Conservation (phyloP, 148 eudicot species). For the Rhododendron griersonianum region DNA sequence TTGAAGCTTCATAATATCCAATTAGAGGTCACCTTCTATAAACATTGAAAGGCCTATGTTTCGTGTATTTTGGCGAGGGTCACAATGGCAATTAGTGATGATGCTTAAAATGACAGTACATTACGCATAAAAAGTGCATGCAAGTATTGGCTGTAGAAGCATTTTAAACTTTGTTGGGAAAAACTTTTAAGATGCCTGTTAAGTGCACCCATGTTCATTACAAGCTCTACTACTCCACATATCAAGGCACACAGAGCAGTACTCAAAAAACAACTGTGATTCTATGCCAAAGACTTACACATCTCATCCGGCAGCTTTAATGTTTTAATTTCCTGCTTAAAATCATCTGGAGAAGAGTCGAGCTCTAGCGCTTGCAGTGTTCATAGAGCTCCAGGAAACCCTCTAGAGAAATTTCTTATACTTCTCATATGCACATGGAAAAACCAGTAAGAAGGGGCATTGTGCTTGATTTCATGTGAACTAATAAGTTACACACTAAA, state of each 20-base stretch:
- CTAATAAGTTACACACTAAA: not conserved
- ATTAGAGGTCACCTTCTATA: no score
- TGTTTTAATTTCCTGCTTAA: not conserved
- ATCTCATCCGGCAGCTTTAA: not conserved
- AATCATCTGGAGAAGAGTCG: not conserved
- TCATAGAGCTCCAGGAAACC: no score
- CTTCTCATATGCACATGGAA: not conserved
- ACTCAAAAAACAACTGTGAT: not conserved
- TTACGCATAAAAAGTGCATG: not conserved
- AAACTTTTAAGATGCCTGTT: no score
- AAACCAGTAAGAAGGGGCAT: no score
- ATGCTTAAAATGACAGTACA: not conserved
- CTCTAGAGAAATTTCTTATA: no score
- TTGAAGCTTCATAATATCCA: not conserved
- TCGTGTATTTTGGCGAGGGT: not conserved
- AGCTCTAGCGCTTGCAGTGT: not conserved
- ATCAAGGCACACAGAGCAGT: not conserved
- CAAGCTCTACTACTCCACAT: not conserved
- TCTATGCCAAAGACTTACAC: not conserved
- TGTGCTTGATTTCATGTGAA: no score
- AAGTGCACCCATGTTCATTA: not conserved
- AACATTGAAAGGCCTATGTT: not conserved
- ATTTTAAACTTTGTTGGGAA: no score
- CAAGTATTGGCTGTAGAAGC: not conserved
- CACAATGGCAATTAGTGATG: not conserved